Conservation (phyloP, 176 grass and related monocot genomes). For the Rhynchospora pubera region DNA sequence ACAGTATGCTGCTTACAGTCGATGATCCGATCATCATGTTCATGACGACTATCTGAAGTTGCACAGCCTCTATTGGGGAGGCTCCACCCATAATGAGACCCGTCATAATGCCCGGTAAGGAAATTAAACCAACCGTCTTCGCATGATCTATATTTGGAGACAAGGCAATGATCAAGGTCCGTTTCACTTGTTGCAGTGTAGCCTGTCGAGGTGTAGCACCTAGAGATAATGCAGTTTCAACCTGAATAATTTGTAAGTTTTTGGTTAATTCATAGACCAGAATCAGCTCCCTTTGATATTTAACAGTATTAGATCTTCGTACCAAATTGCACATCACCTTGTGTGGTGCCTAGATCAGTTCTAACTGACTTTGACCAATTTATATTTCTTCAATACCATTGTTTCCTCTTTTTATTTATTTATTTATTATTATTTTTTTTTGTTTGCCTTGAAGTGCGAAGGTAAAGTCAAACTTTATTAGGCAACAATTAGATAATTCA, state of each 20-base stretch:
- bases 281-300: too few species aligned
- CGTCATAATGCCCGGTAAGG: slow-evolving; percentile 54
- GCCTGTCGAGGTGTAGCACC: slow-evolving; percentile 79
- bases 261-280: too few species aligned
- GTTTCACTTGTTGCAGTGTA: slow-evolving; percentile 57
- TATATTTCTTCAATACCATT: background rate
- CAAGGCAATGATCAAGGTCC: slow-evolving; percentile 33
- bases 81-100: too few species aligned
- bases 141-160: slow-evolving; percentile 43
- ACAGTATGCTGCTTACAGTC: too few species aligned
- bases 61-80: too few species aligned
- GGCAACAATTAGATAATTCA: too few species aligned
- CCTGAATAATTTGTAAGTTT: slow-evolving; percentile 18
- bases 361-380: background rate
- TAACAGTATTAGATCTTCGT: background rate
- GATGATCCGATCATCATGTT: too few species aligned
- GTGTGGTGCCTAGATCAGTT: background rate
- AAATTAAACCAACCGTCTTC: slow-evolving; percentile 45
- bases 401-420: background rate
- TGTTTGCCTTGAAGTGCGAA: background rate
- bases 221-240: slow-evolving; percentile 77
- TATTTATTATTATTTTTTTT: too few species aligned
- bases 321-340: background rate
- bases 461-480: too few species aligned
- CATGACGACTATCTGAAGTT: too few species aligned